These are phyloP conservation scores for Grigorovia jiainica DNA, from an alignment of 805 yeast genomes.

Conservation along the genomic window DNA sequence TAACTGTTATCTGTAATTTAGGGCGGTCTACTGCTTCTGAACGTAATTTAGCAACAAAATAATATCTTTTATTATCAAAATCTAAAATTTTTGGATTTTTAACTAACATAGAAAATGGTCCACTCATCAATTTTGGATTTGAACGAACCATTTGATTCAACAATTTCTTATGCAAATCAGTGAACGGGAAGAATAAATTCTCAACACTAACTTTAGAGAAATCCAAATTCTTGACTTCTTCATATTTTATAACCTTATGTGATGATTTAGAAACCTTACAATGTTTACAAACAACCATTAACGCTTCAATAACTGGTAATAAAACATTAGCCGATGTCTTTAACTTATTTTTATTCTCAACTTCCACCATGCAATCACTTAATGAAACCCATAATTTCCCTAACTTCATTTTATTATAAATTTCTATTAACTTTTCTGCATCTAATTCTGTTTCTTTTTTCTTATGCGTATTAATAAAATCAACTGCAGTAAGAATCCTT, in stretches of 20 bases:
- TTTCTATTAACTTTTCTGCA: slow-evolving; percentile 40
- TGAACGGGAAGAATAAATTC: slow-evolving; percentile 70
- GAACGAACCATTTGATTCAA: slow-evolving; percentile 85
- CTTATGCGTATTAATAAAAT: slow-evolving; percentile 54
- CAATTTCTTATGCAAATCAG: slow-evolving; percentile 79
- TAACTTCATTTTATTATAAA: slow-evolving; percentile 61
- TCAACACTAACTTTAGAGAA: slow-evolving; percentile 69
- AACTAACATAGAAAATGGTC: slow-evolving; percentile 85
- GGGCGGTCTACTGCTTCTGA: slow-evolving; percentile 33
- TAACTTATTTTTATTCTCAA: slow-evolving; percentile 50
- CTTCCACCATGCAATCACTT: slow-evolving; percentile 56
- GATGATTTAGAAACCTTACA: slow-evolving; percentile 38
- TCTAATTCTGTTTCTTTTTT: slow-evolving; percentile 17
- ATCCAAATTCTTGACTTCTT: slow-evolving; percentile 49
- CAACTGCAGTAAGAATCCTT: slow-evolving; percentile 78
- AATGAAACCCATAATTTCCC: slow-evolving; percentile 81
- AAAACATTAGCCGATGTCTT: slow-evolving; percentile 67
- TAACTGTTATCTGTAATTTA: slow-evolving; percentile 55
- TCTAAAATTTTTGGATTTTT: slow-evolving; percentile 83
- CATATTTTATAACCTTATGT: slow-evolving; percentile 45
- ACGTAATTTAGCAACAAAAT: slow-evolving; percentile 69
- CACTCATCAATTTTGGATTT: slow-evolving; percentile 89
- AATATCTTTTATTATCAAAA: slow-evolving; percentile 86
- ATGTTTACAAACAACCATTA: slow-evolving; percentile 95
- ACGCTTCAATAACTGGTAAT: slow-evolving; percentile 78